Base-by-base conservation (phyloP, 495 filamentous ascomycete species). In the Aspergillus diversus region DNA sequence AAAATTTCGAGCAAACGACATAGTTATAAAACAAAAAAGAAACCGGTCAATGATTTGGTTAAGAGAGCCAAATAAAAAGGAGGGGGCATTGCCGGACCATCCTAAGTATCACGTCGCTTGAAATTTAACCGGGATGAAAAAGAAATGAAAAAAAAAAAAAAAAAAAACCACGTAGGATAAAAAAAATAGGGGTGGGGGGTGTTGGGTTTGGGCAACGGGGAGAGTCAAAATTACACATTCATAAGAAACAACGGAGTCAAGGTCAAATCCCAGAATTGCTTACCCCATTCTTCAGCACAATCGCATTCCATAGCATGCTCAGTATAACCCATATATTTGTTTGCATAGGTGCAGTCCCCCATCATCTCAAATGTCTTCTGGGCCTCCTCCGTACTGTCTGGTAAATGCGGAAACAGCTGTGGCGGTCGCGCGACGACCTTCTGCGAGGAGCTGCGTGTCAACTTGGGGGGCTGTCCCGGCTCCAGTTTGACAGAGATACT, bases 241-340 rank as follows among this genome's bases (percentile, higher is more conserved):
- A 33, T 16, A 62, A 21, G 15, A 32, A 61, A 55, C 3, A 42
- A 48, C 7, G 33, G 52, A 51, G 52, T 48, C 27, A 31, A 15
- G 32, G 16, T 52, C 47, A 32, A 8, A 48, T 33, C 34, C 16
- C 21, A 42, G 51, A 60, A 33, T 53, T 68, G 86, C 94, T 85
- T 89, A 99, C 95, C 89, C 92, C 92, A 97, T 80, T 97, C 92
- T 77, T 96, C 92, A 57, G 83, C 80, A 77, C 95, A 99, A 73
- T 99, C 95, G 76, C 95, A 99, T 73, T 96, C 93, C 80, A 97
- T 86, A 61, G 89, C 89, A 83, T 94, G 90, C 66, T 97, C 95
- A 12, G 95, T 93, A 66, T 89, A 87, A 31, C 95, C 95, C 77
- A 98, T 88, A 59, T 89, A 85, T 70, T 92, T 97, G 64, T 91